Base-by-base conservation (phyloP, 1,139 yeast species). In the Candida albicans region DNA sequence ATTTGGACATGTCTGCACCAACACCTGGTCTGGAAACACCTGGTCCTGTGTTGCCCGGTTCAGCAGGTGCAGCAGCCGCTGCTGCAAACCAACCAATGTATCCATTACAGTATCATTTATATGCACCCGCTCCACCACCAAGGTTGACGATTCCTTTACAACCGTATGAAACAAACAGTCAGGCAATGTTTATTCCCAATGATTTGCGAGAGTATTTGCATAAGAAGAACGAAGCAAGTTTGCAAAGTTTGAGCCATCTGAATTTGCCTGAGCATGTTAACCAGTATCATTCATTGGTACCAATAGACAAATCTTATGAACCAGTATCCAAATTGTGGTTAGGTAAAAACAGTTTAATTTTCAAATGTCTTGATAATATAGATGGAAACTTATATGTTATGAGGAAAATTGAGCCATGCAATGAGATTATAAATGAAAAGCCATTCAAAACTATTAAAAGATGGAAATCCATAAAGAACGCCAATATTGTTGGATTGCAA, bases 111-210 rank as follows among this genome's bases (percentile, higher is more conserved):
- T 87, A 88, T 58, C 96, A 91, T 63, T 66, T 90, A 39, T 91
- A 91, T 63, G 95, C 97, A 0, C 97, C 98, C 1, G 79, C 81
- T 14, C 88, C 96, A 3, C 95, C 95, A 4, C 91, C 91, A 25
- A 81, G 87, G 51, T 64, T 81, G 46, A 70, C 76, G 14, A 64
- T 79, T 8, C 82, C 84, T 4, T 66, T 85, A 49, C 76, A 79
- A 35, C 79, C 87, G 1, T 81, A 89, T 59, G 91, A 89, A 63
- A 77, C 89, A 39, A 80, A 79, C 34, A 79, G 84, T 4, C 79
- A 79, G 47, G 79, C 77, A 49, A 73, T 91, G 61, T 91, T 90
- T 60, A 78, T 91, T 13, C 81, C 90, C 3, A 81, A 81, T 53
- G 78, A 85, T 38, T 59, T 91, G 41, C 76, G 98, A 52, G 93